phyloP scores from a whole-genome alignment of 306 rosid species.

The Coriaria nepalensis region DNA sequence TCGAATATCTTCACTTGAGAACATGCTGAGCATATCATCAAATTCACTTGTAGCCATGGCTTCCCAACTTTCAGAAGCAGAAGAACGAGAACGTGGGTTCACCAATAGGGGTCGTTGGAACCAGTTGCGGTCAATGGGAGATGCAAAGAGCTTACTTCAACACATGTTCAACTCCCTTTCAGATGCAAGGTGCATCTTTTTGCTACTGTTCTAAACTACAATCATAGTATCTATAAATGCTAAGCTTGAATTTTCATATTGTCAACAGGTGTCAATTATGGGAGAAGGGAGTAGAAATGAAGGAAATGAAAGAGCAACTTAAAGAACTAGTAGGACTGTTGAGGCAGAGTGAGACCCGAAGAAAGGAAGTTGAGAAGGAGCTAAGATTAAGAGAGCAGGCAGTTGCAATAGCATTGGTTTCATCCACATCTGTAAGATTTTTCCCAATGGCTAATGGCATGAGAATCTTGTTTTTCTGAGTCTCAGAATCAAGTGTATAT shows the following conservation, averaged over 20 bases:
- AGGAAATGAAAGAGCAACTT: conserved; percentile 98
- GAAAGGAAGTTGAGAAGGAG: conserved; percentile 92
- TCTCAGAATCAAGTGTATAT: neutral
- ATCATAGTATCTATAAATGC: neutral
- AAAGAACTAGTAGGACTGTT: conserved; percentile 85
- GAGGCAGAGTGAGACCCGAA: conserved; percentile 89
- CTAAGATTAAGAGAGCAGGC: conserved; percentile 84
- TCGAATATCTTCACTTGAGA: conserved; percentile 86
- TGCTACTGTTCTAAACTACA: neutral
- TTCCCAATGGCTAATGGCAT: neutral
- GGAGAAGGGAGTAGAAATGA: conserved; percentile 86
- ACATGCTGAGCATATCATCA: conserved; percentile 85
- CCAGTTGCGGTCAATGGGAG: conserved; percentile 97
- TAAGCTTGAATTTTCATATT: conserved; percentile 7
- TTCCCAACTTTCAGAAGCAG: conserved; percentile 99
- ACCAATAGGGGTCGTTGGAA: conserved; percentile 96
- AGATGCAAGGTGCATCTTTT: conserved; percentile 60
- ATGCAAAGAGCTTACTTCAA: conserved; percentile 91
- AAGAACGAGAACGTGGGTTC: conserved; percentile 95
- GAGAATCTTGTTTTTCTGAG: conserved; percentile 3
- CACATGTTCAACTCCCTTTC: conserved; percentile 86
- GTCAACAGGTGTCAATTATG: conserved; percentile 74
- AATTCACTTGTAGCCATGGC: conserved; percentile 99
- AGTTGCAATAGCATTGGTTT: conserved; percentile 49
- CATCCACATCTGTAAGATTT: conserved; percentile 61